Base-by-base conservation (phyloP, 139 green algal species). In the Bryopsis sp. region DNA sequence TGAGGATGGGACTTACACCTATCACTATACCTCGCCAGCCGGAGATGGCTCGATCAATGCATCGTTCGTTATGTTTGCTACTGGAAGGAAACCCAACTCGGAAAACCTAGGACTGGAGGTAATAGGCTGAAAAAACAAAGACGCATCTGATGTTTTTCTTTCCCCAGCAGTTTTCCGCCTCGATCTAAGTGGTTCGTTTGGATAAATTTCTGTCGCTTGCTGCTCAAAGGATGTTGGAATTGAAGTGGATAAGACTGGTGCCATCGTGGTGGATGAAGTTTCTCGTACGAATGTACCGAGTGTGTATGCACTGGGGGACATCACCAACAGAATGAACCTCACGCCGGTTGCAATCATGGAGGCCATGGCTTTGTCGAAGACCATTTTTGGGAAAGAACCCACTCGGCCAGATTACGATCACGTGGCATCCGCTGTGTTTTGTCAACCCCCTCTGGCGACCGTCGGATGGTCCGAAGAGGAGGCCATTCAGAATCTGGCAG, bases 271-370 rank as follows among this genome's bases (percentile, higher is more conserved):
- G 67, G 82, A 96, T 72, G 73, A 92, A 43, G 88, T 86, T 77
- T 87, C 77, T n/a, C 74, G 79, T 37, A 97, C 89, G 15, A 90
- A 63, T 59, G 81, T 91, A 47, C 71, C 73, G 2, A 80, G 72
- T 72, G 87, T 97, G 48, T 97, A 81, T 74, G 90, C 92, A n/a
- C 79, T 97, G 7, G 92, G 92, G 28, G 92, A 97, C 78, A 86
- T 95, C 34, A 97, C 91, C 32, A 81, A 95, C 79, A 74, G 92
- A 35, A 82, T 97, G 72, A 88, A 90, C 60, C 50, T 79, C 60
- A 79, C 74, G 7, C 68, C 90, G 2, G 92, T 96, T 33, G 92
- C 92, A 11, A 82, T 97, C 2, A 97, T 97, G 92, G 86, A 95
- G 79, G 92, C 83, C 73, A 96, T 94, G 90, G 88, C 92, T 1